Conservation (phyloP, 1,284 basidiomycete species). For the Apiotrichum veenhuisii region DNA sequence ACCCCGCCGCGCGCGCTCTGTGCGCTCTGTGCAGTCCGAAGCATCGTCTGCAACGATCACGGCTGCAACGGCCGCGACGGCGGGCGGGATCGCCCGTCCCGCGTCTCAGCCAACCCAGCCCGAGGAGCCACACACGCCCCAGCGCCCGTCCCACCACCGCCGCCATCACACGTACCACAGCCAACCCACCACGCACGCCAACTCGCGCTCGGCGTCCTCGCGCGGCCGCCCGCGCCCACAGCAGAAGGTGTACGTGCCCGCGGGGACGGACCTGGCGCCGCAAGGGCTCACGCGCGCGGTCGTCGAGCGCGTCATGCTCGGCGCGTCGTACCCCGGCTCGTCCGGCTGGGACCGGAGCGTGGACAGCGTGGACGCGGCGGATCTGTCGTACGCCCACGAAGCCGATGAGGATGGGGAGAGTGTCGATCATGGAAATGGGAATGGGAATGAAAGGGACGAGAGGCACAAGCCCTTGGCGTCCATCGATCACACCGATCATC, state of each 20-base stretch:
- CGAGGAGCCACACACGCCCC: no score
- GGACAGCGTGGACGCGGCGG: background rate
- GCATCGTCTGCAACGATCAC: no score
- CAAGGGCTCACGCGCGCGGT: background rate
- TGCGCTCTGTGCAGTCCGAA: no score
- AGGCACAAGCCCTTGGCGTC: background rate
- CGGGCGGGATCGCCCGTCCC: no score
- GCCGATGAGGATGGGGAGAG: background rate
- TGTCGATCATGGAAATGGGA: background rate
- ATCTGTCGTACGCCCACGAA: no score
- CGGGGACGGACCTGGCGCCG: background rate
- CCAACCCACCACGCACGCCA: background rate
- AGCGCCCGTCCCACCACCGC: background rate
- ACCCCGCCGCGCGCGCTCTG: no score
- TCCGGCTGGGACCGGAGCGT: background rate
- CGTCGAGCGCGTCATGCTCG: slow-evolving; percentile 1
- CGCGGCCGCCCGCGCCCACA: slow-evolving; percentile 22
- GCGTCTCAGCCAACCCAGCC: no score
- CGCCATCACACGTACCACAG: background rate
- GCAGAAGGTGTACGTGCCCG: slow-evolving; percentile 31
- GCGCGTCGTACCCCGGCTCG: background rate
- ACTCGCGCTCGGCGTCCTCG: background rate
- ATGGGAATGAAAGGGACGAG: background rate
- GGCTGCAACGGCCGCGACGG: no score
- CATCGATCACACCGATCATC: background rate